A percentile compares a stretch with the other conserved stretches of the same genome.
phyloP scores from a whole-genome alignment of 495 filamentous ascomycete genomes.

The Penicillium silybi region DNA sequence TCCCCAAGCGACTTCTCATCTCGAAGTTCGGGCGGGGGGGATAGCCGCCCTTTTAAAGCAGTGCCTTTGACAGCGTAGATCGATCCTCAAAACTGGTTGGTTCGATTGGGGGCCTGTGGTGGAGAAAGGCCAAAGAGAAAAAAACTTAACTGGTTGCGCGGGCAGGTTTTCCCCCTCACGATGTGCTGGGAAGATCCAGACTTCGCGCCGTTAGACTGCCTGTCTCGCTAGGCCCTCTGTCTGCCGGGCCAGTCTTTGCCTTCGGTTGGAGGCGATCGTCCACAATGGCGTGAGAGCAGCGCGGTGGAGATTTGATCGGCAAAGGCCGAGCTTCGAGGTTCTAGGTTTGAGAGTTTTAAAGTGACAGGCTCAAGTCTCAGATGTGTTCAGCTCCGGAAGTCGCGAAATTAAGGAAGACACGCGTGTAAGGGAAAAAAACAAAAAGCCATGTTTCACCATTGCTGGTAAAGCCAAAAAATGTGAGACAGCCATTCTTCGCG shows the following conservation, averaged over 20 bases:
- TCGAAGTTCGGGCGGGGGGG: conserved; percentile 3
- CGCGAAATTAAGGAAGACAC: not conserved
- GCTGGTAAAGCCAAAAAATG: conserved; percentile 19
- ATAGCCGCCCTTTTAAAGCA: conserved; percentile 6
- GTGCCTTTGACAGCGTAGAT: not conserved
- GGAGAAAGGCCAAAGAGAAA: not conserved
- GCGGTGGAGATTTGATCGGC: conserved; percentile 10
- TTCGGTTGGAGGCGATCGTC: conserved; percentile 9
- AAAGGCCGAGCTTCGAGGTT: not conserved
- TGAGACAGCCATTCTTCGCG: conserved; percentile 19
- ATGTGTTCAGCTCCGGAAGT: not conserved
- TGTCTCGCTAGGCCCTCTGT: conserved; percentile 3
- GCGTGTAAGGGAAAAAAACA: not conserved
- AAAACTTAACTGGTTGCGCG: not conserved
- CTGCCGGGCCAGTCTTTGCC: conserved; percentile 4
- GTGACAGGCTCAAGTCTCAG: not conserved
- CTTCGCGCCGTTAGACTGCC: not conserved
- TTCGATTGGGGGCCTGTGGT: not conserved
- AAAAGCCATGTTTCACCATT: conserved; percentile 19
- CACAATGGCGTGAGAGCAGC: not conserved
- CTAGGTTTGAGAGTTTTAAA: not conserved
- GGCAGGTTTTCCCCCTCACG: not conserved
- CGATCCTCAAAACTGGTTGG: conserved; percentile 4
- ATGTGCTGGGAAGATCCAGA: not conserved
- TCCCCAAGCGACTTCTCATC: conserved; percentile 35